Evolutionary conservation across 768 basidiomycete species (phyloP).

Genomic region (Pholiota conissans): DNA sequence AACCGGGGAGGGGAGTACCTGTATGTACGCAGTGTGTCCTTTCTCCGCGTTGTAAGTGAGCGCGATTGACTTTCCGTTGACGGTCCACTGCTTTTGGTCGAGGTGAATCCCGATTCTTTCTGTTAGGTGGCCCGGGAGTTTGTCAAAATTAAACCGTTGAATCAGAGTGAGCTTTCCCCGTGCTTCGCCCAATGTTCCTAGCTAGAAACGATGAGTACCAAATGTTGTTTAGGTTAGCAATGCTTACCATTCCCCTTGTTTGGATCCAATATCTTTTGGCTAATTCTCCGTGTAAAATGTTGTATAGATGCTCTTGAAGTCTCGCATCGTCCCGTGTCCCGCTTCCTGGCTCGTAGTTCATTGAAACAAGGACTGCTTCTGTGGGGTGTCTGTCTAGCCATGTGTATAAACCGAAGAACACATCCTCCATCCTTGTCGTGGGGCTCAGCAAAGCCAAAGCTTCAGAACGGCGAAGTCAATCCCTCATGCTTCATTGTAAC

Average conservation of each 20-base stretch:
- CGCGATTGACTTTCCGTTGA: slow-evolving; percentile 45
- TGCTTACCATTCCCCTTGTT: slow-evolving; percentile 32
- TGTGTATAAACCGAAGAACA: slow-evolving; percentile 49
- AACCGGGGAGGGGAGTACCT: too few species aligned
- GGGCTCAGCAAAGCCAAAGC: slow-evolving; percentile 44
- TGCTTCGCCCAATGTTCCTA: slow-evolving; percentile 49
- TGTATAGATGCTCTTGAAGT: slow-evolving; percentile 41
- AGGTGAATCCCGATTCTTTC: slow-evolving; percentile 47
- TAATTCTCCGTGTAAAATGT: slow-evolving; percentile 35
- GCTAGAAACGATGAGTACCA: slow-evolving; percentile 21
- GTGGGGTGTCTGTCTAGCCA: slow-evolving; percentile 54
- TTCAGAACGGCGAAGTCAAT: slow-evolving; percentile 8
- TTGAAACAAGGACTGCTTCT: slow-evolving; percentile 48
- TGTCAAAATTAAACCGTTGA: slow-evolving; percentile 44
- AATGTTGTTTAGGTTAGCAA: neutral
- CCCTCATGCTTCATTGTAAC: neutral
- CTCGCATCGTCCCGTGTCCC: slow-evolving; percentile 42
- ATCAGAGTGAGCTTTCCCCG: slow-evolving; percentile 54
- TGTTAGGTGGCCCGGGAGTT: slow-evolving; percentile 36
- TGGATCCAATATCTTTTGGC: slow-evolving; percentile 49
- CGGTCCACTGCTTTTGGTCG: slow-evolving; percentile 42
- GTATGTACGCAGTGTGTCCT: slow-evolving; percentile 42
- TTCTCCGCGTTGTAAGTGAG: slow-evolving; percentile 39
- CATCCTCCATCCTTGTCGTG: slow-evolving; percentile 47
- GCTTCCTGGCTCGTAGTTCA: slow-evolving; percentile 49